Conservation (phyloP, 2,329 filamentous ascomycete genomes). For the Talaromyces rugulosus region DNA sequence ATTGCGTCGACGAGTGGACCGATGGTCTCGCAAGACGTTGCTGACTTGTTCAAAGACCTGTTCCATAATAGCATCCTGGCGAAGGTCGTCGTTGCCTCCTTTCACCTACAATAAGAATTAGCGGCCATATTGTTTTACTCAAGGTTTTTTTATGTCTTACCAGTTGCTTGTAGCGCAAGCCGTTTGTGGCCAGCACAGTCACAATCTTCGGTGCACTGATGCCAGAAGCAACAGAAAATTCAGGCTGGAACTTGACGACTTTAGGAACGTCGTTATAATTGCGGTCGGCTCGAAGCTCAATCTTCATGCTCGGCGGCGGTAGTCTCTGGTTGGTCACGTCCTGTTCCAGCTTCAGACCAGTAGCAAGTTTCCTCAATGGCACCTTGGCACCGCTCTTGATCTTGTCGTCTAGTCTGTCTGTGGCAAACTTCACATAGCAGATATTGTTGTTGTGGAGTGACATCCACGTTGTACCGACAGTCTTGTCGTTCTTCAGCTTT, state of each 20-base stretch:
- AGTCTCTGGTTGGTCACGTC: slow-evolving; percentile 63
- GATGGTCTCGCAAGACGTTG: slow-evolving; percentile 78
- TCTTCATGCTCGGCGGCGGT: slow-evolving; percentile 84
- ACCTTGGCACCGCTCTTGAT: slow-evolving; percentile 66
- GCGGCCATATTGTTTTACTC: neutral
- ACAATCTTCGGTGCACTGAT: slow-evolving; percentile 93
- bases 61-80: slow-evolving; percentile 98
- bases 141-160: slow-evolving; percentile 38
- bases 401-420: slow-evolving; percentile 49
- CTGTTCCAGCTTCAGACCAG: slow-evolving; percentile 60
- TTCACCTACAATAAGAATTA: slow-evolving; percentile 58
- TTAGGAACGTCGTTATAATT: slow-evolving; percentile 74
- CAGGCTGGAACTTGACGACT: slow-evolving; percentile 67
- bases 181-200: slow-evolving; percentile 73
- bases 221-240: slow-evolving; percentile 81
- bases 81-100: slow-evolving; percentile 89
- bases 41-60: slow-evolving; percentile 98
- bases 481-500: slow-evolving; percentile 52
- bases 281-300: slow-evolving; percentile 67
- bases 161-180: slow-evolving; percentile 77
- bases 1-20: slow-evolving; percentile 79
- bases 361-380: slow-evolving; percentile 57
- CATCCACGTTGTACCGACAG: slow-evolving; percentile 59
- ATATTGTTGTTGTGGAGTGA: slow-evolving; percentile 71
- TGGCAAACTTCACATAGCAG: slow-evolving; percentile 50